A percentile compares a stretch with the other conserved stretches of the same genome.
These are phyloP conservation scores for Xylariales sp. DNA, from an alignment of 2,329 filamentous ascomycete species.

Conservation along the genomic window DNA sequence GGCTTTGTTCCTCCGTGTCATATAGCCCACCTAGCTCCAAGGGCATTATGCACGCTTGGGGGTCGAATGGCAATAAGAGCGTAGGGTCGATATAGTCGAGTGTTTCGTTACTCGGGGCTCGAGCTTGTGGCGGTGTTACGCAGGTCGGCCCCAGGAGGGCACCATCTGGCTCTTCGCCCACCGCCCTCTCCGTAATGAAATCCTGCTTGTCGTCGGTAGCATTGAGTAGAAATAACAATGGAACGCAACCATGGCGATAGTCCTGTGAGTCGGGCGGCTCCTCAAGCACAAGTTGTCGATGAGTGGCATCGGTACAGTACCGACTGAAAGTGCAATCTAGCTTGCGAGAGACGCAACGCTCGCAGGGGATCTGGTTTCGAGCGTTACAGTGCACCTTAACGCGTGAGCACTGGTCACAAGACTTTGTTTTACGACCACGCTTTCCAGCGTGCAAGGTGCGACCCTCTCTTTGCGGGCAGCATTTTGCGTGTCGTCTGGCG, in stretches of 20 bases:
- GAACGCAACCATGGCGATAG: neutral
- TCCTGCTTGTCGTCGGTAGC: constrained; percentile 10
- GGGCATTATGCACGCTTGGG: neutral
- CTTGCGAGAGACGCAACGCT: constrained; percentile 7
- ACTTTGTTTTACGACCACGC: constrained; percentile 9
- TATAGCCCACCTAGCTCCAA: constrained; percentile 5
- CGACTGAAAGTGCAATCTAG: constrained; percentile 8
- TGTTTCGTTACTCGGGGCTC: neutral
- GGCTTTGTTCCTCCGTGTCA: constrained; percentile 8
- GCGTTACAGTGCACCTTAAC: constrained; percentile 10
- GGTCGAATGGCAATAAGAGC: constrained; percentile 6
- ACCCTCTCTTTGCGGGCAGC: constrained; percentile 4
- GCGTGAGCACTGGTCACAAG: constrained; percentile 11
- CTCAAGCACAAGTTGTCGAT: neutral
- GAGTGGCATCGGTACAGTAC: constrained; percentile 7
- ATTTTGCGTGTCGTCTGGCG: constrained; percentile 8
- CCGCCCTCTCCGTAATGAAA: constrained; percentile 8
- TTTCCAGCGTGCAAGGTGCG: constrained; percentile 1
- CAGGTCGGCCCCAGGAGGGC: constrained; percentile 7
- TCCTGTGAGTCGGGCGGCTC: neutral
- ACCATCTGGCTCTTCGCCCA: constrained; percentile 11
- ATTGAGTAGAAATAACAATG: constrained; percentile 11
- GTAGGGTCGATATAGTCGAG: constrained; percentile 4
- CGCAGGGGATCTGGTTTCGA: constrained; percentile 1
- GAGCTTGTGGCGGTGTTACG: neutral